These are phyloP conservation scores for Cladobotryum mycophilum DNA, from an alignment of 2,329 filamentous ascomycete genomes.

Conservation along the genomic window DNA sequence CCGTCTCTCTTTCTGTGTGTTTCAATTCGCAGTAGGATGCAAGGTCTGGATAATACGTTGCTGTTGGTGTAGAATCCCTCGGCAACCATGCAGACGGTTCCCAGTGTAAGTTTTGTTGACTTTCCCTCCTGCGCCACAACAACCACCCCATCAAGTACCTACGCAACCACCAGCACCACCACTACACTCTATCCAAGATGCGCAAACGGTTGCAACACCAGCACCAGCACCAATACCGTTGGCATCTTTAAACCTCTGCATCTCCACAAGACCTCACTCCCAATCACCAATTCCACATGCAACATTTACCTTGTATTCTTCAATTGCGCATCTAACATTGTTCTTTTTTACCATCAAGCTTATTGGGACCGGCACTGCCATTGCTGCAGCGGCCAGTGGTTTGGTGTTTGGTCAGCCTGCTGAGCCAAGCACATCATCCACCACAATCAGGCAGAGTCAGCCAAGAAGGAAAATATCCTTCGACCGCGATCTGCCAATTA, in stretches of 20 bases:
- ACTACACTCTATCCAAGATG: not conserved
- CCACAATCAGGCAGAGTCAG: slow-evolving; percentile 20
- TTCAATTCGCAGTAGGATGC: slow-evolving; percentile 27
- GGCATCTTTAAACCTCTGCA: not conserved
- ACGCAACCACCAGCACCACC: too few relatives aligned
- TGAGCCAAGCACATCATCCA: slow-evolving; percentile 25
- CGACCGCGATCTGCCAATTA: slow-evolving; percentile 30
- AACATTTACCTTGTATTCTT: not conserved
- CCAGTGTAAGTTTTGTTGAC: slow-evolving; percentile 36
- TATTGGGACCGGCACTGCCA: slow-evolving; percentile 55
- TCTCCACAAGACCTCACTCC: not conserved
- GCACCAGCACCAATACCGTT: too few relatives aligned
- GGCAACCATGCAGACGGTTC: slow-evolving; percentile 49
- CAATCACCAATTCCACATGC: not conserved
- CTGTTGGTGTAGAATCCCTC: slow-evolving; percentile 32
- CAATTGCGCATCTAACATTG: slow-evolving; percentile 3
- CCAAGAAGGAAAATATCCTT: slow-evolving; percentile 26
- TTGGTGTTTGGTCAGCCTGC: slow-evolving; percentile 52
- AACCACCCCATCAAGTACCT: not conserved
- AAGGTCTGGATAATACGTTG: slow-evolving; percentile 28
- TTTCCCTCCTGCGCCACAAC: slow-evolving; percentile 1
- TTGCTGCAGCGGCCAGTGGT: slow-evolving; percentile 54
- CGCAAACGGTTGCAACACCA: too few relatives aligned
- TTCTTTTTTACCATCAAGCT: slow-evolving; percentile 37
- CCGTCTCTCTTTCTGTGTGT: not conserved